Percentiles rank a stretch among this genome's conserved stretches.
Evolutionary conservation across 2,329 filamentous ascomycete species (phyloP).

Genomic region (Monilinia aucupariae): DNA sequence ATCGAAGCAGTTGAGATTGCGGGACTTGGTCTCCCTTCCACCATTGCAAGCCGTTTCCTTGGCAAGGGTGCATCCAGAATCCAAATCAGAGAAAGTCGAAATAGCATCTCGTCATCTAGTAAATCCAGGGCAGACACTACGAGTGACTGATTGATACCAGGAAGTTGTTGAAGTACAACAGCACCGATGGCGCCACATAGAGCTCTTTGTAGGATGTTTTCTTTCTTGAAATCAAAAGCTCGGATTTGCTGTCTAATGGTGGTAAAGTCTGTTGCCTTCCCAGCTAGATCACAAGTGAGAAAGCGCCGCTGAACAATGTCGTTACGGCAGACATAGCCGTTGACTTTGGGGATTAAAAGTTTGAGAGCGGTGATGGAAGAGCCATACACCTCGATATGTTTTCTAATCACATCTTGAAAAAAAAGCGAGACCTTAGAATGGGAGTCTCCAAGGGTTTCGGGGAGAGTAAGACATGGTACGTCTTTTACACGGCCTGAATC

Average conservation of each 20-base stretch:
- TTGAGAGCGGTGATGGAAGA: background rate
- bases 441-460: background rate
- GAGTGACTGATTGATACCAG: background rate
- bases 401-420: background rate
- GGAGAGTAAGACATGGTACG: background rate
- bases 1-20: background rate
- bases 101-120: background rate
- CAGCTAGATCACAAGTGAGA: background rate
- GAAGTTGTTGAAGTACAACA: background rate
- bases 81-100: background rate
- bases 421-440: background rate
- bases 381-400: background rate
- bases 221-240: background rate
- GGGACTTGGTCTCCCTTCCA: background rate
- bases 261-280: background rate
- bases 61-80: background rate
- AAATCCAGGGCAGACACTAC: background rate
- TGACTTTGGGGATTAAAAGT: background rate
- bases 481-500: background rate
- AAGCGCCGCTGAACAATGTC: background rate
- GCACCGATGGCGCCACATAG: background rate
- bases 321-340: slow-evolving; percentile 2
- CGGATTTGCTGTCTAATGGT: background rate
- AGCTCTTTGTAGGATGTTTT: background rate
- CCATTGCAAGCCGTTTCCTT: slow-evolving; percentile 1